These are phyloP conservation scores for Chlamydomonas incerta DNA, from an alignment of 139 green algal genomes.

Conservation along the genomic window DNA sequence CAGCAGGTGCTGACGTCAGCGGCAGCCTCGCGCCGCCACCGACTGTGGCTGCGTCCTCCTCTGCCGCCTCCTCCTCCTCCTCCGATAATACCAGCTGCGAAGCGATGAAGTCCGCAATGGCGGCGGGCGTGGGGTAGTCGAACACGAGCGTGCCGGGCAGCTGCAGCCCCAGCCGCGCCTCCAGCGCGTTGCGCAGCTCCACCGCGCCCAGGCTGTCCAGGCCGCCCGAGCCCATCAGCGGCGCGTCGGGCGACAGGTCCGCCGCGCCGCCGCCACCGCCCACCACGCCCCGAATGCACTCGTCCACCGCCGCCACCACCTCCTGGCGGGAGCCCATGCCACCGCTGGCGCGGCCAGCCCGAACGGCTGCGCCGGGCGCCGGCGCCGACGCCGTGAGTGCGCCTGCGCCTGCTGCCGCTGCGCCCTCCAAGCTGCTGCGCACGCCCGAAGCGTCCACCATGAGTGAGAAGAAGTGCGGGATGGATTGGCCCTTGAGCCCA, in stretches of 20 bases:
- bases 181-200: conserved; percentile 79
- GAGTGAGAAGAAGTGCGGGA: too few relatives aligned
- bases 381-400: background rate
- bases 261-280: background rate
- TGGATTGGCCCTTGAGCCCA: too few relatives aligned
- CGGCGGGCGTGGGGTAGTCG: conserved; percentile 83
- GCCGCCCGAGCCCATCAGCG: conserved; percentile 84
- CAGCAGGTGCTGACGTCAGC: background rate
- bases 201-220: conserved; percentile 84
- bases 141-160: conserved; percentile 89
- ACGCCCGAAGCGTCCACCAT: too few relatives aligned
- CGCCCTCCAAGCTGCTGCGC: too few relatives aligned
- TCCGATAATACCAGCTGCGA: too few relatives aligned
- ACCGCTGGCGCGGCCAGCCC: background rate
- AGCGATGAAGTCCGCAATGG: conserved; percentile 46
- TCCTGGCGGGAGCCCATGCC: background rate
- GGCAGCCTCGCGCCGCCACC: background rate
- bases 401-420: too few relatives aligned
- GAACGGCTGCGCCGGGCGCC: background rate
- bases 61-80: too few relatives aligned
- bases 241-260: conserved; percentile 55
- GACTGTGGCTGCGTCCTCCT: background rate
- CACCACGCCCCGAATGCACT: conserved; percentile 63
- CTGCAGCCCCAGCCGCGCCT: conserved; percentile 68
- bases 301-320: conserved; percentile 54